A percentile compares a stretch with the other conserved stretches of the same genome.
Conservation (phyloP, 1,284 basidiomycete species). For the Cutaneotrichosporon cavernicola region DNA sequence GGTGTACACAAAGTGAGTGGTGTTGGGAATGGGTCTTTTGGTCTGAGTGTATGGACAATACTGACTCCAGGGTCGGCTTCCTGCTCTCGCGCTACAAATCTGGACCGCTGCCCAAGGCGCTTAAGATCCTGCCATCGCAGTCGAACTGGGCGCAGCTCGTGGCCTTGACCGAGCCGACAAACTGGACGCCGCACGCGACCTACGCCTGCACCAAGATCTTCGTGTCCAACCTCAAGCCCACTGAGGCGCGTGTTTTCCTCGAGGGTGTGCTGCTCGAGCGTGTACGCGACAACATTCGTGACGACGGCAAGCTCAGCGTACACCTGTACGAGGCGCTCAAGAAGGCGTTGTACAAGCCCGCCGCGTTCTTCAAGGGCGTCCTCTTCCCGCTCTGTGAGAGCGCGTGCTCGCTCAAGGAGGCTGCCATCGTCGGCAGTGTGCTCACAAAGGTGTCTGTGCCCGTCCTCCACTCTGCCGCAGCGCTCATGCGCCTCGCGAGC, state of each 20-base stretch:
- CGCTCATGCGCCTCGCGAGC: conserved; percentile 84
- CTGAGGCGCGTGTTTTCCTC: conserved; percentile 91
- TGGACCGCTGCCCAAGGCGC: conserved; percentile 91
- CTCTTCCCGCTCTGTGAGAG: conserved; percentile 91
- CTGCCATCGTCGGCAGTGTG: conserved; percentile 90
- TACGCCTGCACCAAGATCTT: conserved; percentile 93
- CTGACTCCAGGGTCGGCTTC: conserved; percentile 67
- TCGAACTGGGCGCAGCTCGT: conserved; percentile 95
- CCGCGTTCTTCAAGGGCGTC: conserved; percentile 97
- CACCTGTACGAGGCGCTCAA: conserved; percentile 93
- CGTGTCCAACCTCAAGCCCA: conserved; percentile 93
- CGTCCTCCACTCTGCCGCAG: conserved; percentile 93
- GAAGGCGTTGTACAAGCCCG: conserved; percentile 91
- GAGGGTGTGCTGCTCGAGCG: conserved; percentile 89
- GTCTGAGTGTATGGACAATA: background rate
- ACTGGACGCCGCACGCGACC: conserved; percentile 94
- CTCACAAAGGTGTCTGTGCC: conserved; percentile 90
- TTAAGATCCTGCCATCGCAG: conserved; percentile 96
- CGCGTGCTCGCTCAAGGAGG: conserved; percentile 90
- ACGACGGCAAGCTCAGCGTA: conserved; percentile 76
- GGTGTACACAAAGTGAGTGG: conserved; percentile 82
- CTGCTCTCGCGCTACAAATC: conserved; percentile 91
- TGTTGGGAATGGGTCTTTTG: too few relatives aligned
- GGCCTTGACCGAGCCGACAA: conserved; percentile 85
- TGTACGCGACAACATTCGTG: conserved; percentile 81